Evolutionary conservation across 352 stramenopile species (phyloP).

Genomic region (Blastocystis sp.): DNA sequence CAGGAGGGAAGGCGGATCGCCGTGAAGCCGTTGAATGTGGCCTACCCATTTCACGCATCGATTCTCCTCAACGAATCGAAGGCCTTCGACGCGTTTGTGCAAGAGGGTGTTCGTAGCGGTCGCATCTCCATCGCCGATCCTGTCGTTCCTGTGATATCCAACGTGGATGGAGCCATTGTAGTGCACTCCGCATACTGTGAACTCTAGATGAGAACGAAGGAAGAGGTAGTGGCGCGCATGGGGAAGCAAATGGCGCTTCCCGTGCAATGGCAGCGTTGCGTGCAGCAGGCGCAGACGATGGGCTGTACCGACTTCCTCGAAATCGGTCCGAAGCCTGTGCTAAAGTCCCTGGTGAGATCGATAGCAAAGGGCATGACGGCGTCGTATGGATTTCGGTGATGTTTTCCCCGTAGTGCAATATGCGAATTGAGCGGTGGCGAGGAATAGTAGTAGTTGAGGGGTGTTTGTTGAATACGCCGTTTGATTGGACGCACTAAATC

Average conservation of each 20-base stretch:
- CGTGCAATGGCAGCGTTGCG: slow-evolving; percentile 1
- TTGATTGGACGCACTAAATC: background rate
- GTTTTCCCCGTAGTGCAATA: background rate
- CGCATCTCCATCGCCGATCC: background rate
- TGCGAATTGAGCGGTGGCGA: background rate
- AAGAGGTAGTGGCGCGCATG: background rate
- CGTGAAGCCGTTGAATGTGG: slow-evolving; percentile 14
- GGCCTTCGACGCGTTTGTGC: background rate
- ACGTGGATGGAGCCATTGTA: slow-evolving; percentile 8
- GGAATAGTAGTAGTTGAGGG: background rate
- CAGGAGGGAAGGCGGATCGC: background rate
- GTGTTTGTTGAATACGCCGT: background rate
- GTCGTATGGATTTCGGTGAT: background rate
- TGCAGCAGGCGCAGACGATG: background rate
- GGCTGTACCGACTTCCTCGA: slow-evolving; percentile 5
- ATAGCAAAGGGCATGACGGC: background rate
- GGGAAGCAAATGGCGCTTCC: background rate
- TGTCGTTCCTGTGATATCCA: slow-evolving; percentile 9
- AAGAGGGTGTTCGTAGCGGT: background rate
- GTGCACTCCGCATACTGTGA: background rate
- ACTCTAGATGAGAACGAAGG: slow-evolving; percentile 15
- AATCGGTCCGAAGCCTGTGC: slow-evolving; percentile 46
- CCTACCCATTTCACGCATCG: slow-evolving; percentile 21
- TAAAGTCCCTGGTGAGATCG: background rate
- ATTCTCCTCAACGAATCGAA: background rate